Percentiles rank a stretch among this genome's conserved stretches.
These are phyloP conservation scores for Paramyrothecium roridum DNA, from an alignment of 2,329 filamentous ascomycete genomes.

Conservation along the genomic window DNA sequence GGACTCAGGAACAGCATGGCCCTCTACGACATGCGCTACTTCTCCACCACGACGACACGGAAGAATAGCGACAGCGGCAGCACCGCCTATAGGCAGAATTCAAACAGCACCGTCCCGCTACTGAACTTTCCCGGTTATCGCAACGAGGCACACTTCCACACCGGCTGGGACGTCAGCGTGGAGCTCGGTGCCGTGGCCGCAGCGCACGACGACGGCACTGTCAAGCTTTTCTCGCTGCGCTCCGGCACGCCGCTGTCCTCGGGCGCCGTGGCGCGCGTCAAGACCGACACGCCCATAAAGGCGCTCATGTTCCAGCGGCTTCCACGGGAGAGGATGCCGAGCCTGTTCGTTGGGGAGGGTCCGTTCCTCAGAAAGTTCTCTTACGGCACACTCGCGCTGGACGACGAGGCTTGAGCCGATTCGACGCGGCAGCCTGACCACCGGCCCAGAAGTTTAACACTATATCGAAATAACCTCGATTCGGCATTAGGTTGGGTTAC, in stretches of 20 bases:
- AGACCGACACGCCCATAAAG: constrained; percentile 29
- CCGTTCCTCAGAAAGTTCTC: constrained; percentile 39
- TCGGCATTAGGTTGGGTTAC: no score
- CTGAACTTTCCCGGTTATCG: constrained; percentile 46
- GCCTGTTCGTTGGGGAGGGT: constrained; percentile 43
- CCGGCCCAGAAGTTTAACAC: no score
- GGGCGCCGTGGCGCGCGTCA: constrained; percentile 17
- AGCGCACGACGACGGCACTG: constrained; percentile 46
- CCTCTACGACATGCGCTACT: constrained; percentile 55
- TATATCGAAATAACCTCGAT: no score
- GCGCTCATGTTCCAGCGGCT: constrained; percentile 43
- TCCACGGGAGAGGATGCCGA: constrained; percentile 39
- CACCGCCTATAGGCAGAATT: background rate
- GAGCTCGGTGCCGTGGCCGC: constrained; percentile 50
- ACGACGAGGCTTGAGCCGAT: constrained; percentile 29
- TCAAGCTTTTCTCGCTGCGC: constrained; percentile 46
- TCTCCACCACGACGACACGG: background rate
- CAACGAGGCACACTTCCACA: constrained; percentile 44
- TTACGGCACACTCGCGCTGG: constrained; percentile 28
- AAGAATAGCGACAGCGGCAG: background rate
- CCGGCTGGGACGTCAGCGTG: constrained; percentile 49
- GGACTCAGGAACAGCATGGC: constrained; percentile 47
- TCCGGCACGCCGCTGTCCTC: constrained; percentile 37
- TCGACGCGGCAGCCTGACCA: no score
- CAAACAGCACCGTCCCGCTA: constrained; percentile 30